These are phyloP conservation scores for Cladosporium cucumerinum DNA, from an alignment of 2,329 filamentous ascomycete species.

Conservation along the genomic window DNA sequence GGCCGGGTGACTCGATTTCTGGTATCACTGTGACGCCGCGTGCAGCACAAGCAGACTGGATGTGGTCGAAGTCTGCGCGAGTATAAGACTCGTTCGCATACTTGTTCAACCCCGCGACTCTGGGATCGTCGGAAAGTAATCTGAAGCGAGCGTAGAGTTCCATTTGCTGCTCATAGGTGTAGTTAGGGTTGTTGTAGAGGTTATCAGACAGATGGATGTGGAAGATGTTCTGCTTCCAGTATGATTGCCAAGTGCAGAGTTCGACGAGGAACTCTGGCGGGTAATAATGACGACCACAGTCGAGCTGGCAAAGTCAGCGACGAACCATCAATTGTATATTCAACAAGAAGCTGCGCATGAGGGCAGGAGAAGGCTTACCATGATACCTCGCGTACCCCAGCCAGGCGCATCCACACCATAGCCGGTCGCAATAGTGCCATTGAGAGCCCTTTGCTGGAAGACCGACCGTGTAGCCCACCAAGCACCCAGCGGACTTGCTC, in stretches of 20 bases:
- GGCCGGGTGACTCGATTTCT: conserved; percentile 59
- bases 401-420: conserved; percentile 49
- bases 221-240: conserved; percentile 59
- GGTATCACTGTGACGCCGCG: conserved; percentile 58
- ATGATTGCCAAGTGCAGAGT: conserved; percentile 59
- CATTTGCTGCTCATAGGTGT: conserved; percentile 47
- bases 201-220: conserved; percentile 60
- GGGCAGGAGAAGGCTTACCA: conserved; percentile 17
- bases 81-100: conserved; percentile 56
- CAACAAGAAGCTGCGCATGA: neutral
- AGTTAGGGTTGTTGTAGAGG: conserved; percentile 49
- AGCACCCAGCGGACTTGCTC: conserved; percentile 53
- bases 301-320: conserved; percentile 37
- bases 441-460: conserved; percentile 50
- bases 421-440: conserved; percentile 43
- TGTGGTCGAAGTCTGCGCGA: conserved; percentile 48
- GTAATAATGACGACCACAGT: conserved; percentile 57
- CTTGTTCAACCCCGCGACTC: conserved; percentile 50
- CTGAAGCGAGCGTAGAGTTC: conserved; percentile 56
- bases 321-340: neutral
- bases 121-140: conserved; percentile 48
- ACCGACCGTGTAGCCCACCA: conserved; percentile 59
- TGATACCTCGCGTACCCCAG: conserved; percentile 35
- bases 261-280: conserved; percentile 53
- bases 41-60: conserved; percentile 52